phyloP scores from a whole-genome alignment of 371 early-diverging fungal genomes.

The Batkoa obscura region DNA sequence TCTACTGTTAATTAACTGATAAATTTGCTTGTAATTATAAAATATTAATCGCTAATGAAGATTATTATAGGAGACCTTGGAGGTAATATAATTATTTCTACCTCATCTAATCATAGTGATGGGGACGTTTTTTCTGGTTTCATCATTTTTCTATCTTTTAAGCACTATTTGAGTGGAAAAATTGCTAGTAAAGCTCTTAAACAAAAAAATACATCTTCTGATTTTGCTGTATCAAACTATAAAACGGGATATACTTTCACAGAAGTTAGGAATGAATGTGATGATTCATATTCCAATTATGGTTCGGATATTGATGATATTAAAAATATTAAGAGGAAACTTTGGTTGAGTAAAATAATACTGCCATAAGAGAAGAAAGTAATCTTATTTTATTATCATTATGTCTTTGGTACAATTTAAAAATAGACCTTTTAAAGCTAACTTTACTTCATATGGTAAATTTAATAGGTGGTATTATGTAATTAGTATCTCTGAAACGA shows the following conservation, averaged over 20 bases:
- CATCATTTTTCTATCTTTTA: no score
- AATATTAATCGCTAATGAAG: slow-evolving; percentile 29
- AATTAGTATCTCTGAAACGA: slow-evolving; percentile 27
- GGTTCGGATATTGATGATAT: slow-evolving; percentile 20
- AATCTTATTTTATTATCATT: slow-evolving; percentile 16
- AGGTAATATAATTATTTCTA: slow-evolving; percentile 37
- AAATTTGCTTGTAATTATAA: slow-evolving; percentile 28
- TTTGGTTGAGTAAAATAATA: no score
- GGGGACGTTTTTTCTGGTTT: no score
- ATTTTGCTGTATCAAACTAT: slow-evolving; percentile 29
- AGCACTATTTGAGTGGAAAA: no score
- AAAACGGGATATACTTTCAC: slow-evolving; percentile 33
- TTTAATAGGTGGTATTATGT: slow-evolving; percentile 21
- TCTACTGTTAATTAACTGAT: neutral
- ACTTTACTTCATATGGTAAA: slow-evolving; percentile 22
- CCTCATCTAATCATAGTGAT: slow-evolving; percentile 23
- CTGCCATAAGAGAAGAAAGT: slow-evolving; percentile 14
- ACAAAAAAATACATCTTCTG: no score
- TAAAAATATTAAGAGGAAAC: slow-evolving; percentile 17
- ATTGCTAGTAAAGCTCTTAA: no score
- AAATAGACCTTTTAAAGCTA: slow-evolving; percentile 22
- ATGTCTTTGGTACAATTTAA: slow-evolving; percentile 33
- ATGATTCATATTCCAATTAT: slow-evolving; percentile 30
- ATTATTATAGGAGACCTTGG: slow-evolving; percentile 36
- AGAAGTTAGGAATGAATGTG: slow-evolving; percentile 31